These are phyloP conservation scores for Zygoascus tannicola DNA, from an alignment of 805 yeast genomes.

Conservation along the genomic window DNA sequence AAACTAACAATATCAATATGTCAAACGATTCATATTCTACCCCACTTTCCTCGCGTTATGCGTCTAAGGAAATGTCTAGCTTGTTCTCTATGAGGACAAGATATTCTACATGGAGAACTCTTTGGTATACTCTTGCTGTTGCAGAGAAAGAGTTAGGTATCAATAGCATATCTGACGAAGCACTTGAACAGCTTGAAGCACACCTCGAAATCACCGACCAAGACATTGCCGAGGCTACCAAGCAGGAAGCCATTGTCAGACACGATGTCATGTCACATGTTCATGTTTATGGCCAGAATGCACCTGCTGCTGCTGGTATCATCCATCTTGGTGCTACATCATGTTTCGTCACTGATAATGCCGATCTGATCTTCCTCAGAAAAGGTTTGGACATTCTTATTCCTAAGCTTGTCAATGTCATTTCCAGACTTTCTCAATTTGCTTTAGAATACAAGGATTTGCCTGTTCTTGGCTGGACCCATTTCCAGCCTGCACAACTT, in stretches of 20 bases:
- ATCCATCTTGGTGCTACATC: constrained; percentile 98
- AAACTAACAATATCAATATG: constrained; percentile 22
- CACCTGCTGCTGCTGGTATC: constrained; percentile 96
- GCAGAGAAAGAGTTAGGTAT: constrained; percentile 93
- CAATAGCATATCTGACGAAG: constrained; percentile 77
- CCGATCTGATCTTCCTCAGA: constrained; percentile 91
- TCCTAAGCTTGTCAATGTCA: constrained; percentile 93
- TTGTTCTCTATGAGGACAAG: constrained; percentile 89
- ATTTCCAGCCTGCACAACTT: constrained; percentile 98
- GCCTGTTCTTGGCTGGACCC: constrained; percentile 98
- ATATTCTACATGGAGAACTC: constrained; percentile 96
- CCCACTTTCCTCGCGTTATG: constrained; percentile 93
- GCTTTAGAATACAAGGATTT: constrained; percentile 88
- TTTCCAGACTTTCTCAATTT: constrained; percentile 77
- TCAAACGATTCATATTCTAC: constrained; percentile 61
- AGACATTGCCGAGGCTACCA: constrained; percentile 79
- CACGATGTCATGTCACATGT: constrained; percentile 99
- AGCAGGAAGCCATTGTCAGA: constrained; percentile 95
- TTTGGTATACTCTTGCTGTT: constrained; percentile 90
- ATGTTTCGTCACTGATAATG: constrained; percentile 95
- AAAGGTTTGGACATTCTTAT: constrained; percentile 90
- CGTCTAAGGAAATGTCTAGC: constrained; percentile 93
- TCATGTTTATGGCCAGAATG: constrained; percentile 83
- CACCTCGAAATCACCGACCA: constrained; percentile 83
- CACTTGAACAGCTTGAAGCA: constrained; percentile 72